phyloP scores from a whole-genome alignment of 2,329 filamentous ascomycete genomes.

The Clarireedia paspali region DNA sequence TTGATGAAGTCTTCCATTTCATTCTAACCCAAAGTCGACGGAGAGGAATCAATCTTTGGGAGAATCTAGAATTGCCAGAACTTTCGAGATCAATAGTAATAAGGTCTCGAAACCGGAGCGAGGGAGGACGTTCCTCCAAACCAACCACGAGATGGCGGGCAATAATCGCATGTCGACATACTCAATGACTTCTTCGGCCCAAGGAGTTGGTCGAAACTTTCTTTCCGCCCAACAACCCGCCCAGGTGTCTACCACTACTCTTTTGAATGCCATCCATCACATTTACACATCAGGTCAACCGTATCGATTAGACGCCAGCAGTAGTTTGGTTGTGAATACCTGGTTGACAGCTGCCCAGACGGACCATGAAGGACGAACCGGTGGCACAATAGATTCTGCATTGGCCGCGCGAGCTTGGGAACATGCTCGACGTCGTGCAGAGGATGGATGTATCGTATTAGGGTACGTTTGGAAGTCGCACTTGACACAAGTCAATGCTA shows the following conservation, averaged over 20 bases:
- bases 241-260: constrained; percentile 85
- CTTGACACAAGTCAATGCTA: background rate
- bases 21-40: background rate
- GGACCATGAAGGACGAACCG: constrained; percentile 59
- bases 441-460: constrained; percentile 88
- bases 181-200: constrained; percentile 57
- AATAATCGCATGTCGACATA: constrained; percentile 49
- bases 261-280: constrained; percentile 87
- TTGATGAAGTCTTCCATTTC: background rate
- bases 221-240: constrained; percentile 56
- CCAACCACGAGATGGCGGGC: constrained; percentile 22
- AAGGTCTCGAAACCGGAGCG: constrained; percentile 13
- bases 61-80: background rate
- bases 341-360: constrained; percentile 77
- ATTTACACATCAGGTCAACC: constrained; percentile 75
- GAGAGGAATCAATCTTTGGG: background rate
- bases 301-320: constrained; percentile 83
- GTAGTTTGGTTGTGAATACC: constrained; percentile 89
- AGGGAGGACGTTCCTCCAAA: constrained; percentile 11
- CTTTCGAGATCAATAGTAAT: constrained; percentile 10
- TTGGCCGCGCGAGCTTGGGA: constrained; percentile 86
- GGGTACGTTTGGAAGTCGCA: constrained; percentile 48
- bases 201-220: constrained; percentile 45
- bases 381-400: constrained; percentile 72
- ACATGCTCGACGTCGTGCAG: constrained; percentile 85